Conservation (phyloP, 2,329 filamentous ascomycete species). For the Dryadomyces quercivorus region DNA sequence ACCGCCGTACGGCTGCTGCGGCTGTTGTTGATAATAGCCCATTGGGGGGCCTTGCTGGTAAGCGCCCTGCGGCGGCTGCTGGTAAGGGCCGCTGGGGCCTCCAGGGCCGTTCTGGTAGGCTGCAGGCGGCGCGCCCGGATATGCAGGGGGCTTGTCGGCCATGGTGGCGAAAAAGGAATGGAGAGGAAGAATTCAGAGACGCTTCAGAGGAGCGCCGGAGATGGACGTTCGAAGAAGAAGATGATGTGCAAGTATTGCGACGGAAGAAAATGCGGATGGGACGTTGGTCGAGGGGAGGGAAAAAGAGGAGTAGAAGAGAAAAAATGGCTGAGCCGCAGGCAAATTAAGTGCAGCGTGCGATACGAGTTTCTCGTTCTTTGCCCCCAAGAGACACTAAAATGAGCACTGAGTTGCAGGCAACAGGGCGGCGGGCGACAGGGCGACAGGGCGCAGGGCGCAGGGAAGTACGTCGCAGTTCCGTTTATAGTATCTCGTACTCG, state of each 20-base stretch:
- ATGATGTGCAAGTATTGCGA: neutral
- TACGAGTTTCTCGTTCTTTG: neutral
- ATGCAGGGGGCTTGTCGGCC: constrained; percentile 34
- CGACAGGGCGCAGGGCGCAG: too few species aligned
- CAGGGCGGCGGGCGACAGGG: too few species aligned
- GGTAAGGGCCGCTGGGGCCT: constrained; percentile 24
- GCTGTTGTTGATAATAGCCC: constrained; percentile 31
- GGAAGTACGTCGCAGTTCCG: too few species aligned
- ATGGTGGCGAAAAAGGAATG: constrained; percentile 17
- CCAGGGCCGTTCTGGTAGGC: constrained; percentile 14
- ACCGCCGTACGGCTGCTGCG: constrained; percentile 21
- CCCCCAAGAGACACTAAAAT: neutral
- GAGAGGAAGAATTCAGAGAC: neutral
- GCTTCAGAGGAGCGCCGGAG: neutral
- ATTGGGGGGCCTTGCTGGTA: constrained; percentile 30
- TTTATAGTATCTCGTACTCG: too few species aligned
- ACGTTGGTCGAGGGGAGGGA: neutral
- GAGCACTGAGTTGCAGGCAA: neutral
- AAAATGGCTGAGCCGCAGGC: neutral
- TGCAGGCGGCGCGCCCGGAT: constrained; percentile 23
- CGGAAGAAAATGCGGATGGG: neutral
- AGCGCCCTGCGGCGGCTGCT: constrained; percentile 19
- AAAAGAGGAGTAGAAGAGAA: neutral
- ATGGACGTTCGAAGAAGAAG: neutral
- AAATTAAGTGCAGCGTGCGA: too few species aligned